Conservation (phyloP, 192 early-diverging fungal species). For the Linderina pennispora region DNA sequence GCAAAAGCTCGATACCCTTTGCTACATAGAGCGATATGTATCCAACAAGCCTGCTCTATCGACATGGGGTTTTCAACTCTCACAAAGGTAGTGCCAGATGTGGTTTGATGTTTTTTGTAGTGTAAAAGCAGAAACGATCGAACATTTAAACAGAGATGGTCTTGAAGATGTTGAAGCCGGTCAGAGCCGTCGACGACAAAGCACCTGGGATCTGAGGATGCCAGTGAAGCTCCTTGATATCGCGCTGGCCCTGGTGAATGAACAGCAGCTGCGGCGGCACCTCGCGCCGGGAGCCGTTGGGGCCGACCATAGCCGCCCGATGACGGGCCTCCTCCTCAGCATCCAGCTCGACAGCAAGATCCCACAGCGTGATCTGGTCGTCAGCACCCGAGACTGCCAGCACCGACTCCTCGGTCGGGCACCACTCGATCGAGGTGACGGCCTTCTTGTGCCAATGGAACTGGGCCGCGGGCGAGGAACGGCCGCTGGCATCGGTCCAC, state of each 20-base stretch:
- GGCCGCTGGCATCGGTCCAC: conserved; percentile 38
- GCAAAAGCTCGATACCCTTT: too few relatives aligned
- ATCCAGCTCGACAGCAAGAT: conserved; percentile 94
- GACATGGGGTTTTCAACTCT: too few relatives aligned
- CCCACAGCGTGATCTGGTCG: conserved; percentile 96
- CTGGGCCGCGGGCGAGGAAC: conserved; percentile 71
- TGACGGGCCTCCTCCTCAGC: conserved; percentile 74
- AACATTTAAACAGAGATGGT: conserved; percentile 88
- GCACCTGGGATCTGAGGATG: conserved; percentile 91
- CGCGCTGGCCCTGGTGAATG: conserved; percentile 87
- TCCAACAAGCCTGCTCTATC: too few relatives aligned
- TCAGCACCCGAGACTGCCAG: conserved; percentile 89
- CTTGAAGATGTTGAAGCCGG: conserved; percentile 97
- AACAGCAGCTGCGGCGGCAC: conserved; percentile 95
- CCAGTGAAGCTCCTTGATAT: conserved; percentile 97
- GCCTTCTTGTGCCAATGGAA: conserved; percentile 93
- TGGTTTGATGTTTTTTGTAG: too few relatives aligned
- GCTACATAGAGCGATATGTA: too few relatives aligned
- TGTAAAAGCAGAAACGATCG: too few relatives aligned
- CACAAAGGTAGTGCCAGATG: too few relatives aligned
- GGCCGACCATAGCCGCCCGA: conserved; percentile 47
- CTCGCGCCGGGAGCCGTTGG: conserved; percentile 58
- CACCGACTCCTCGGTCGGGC: conserved; percentile 86
- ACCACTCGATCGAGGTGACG: conserved; percentile 97
- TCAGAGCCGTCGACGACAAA: conserved; percentile 73